Base-by-base conservation (phyloP, 192 early-diverging fungal genomes). In the Diversispora epigaea region DNA sequence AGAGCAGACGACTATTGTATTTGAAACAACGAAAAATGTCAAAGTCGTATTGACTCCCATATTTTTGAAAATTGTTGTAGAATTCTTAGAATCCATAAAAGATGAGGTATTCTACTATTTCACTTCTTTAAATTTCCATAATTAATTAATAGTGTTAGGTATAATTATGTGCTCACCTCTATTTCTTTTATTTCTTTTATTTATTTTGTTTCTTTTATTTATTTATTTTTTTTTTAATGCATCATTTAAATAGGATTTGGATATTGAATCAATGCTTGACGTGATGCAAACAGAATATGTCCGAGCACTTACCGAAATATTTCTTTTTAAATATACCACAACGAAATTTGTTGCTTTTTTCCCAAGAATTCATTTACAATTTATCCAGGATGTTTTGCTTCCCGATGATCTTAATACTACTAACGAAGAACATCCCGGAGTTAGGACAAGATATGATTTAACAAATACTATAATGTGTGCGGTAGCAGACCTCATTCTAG, bases 351-450 rank as follows among this genome's bases (percentile, higher is more conserved):
- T 85, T 9, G 71, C 89, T 10, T 86, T 79, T 57, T 76, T 88
- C 21, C 89, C 87, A 8, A 78, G 80, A 32, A 67, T 86, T 5
- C 87, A 90, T 44, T 66, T 91, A 7, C 89, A 87, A 15, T 88
- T 87, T 60, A 90, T 93, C 66, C 92, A 93, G 77, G 90, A 93
- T 71, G 88, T 91, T 6, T 82, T 88, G 73, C 81, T 92, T 61
- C 88, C 89, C 0, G 87, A 85, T 44, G 88, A 84, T 40, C 63
- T 86, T 10, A 78, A 76, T 46, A 82, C 82, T 10, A 79, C 78
- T 46, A 86, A 79, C 21, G 78, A 86, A 43, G 84, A 81, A 32
- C 80, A 85, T 77, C 79, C 82, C 25, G 79, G 80, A 65, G 79
- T 85, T 63, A 80, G 83, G 21, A 83, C 85, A 4, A 85, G 88